Evolutionary conservation across 176 grass and related monocot genomes (phyloP).

Genomic region (Zea mays): DNA sequence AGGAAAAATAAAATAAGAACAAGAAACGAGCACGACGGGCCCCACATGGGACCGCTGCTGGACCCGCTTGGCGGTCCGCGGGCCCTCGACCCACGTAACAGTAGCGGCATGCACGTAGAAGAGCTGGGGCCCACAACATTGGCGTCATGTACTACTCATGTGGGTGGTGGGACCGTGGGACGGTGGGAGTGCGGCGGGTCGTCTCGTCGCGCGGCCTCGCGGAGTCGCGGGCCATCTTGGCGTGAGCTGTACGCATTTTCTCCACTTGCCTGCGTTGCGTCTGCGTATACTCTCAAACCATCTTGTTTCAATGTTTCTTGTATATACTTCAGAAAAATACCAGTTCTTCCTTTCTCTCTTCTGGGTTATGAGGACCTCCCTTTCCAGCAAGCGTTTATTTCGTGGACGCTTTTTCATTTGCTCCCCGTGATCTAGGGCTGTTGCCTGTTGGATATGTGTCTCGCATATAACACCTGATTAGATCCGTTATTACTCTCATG

Average conservation of each 20-base stretch:
- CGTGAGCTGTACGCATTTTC: neutral
- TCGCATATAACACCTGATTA: no score
- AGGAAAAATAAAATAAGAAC: neutral
- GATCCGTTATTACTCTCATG: no score
- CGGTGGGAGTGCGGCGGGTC: neutral
- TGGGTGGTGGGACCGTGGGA: no score
- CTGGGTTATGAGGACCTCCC: neutral
- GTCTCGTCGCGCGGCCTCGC: neutral
- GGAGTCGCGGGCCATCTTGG: neutral
- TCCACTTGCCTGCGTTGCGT: no score
- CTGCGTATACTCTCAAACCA: neutral
- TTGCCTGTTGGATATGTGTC: no score
- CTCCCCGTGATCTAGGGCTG: no score
- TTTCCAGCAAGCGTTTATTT: no score
- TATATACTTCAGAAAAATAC: neutral
- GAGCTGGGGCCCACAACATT: neutral
- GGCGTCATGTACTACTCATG: conserved; percentile 21
- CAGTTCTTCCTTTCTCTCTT: neutral
- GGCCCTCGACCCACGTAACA: no score
- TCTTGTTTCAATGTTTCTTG: neutral
- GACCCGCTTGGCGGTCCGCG: neutral
- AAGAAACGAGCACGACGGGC: neutral
- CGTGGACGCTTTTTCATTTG: no score
- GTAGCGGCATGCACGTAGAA: conserved; percentile 1
- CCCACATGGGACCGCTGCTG: neutral